Evolutionary conservation across 2,329 filamentous ascomycete species (phyloP), one percentile per base, ranked within the genome.

Genomic region (Neofusicoccum ribis): DNA sequence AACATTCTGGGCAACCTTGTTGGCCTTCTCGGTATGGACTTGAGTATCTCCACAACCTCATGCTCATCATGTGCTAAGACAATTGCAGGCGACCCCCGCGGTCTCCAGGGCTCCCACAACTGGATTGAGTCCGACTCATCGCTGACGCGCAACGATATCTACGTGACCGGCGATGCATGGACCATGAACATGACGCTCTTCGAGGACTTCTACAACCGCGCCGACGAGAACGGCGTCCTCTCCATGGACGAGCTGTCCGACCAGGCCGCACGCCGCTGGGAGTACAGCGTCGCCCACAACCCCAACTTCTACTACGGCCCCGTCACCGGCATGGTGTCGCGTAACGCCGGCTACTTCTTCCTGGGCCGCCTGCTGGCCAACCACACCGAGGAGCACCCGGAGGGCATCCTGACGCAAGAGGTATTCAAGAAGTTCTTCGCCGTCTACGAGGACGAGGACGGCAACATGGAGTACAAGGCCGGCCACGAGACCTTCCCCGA

Each of bases 81-180:
- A 12, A 5, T 2, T 17, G 1, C 37, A 70, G 79, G 81, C 2
- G 76, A 76, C 15, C 82, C 82, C 0, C 79, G 79, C 47, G 83
- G 83, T 5, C 76, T 86, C 2, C 73, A 74, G 14, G 81, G 82
- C n/a, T 81, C 81, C 3, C 85, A 87, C 71, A 85, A 86, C 71
- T 81, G 82, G 64, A 83, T 85, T 69, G 85, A 87, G 74, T 75
- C 80, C 0, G 85, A 87, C 71, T 81, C 77, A 0, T 86, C 83
- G 49, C 78, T 80, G 50, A 85, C 83, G 0, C 80, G 84, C 2
- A 79, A 81, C 41, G 84, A 86, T 65, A 72, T 87, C 0, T 86
- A 86, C 70, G 69, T 77, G 11, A 82, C 79, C 1, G 81, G 82
- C 4, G 81, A 87, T 67, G 79, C 80, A 61, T 81, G 80, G 62